Percentiles rank a stretch among this genome's conserved stretches.
These are phyloP conservation scores for carrot (Daucus carota) DNA, from an alignment of 129 eudicot genomes.

Conservation along the genomic window DH1_v3.0 NC_030389.2:35053001-35053500, in stretches of 20 bases:
- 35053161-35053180: conserved; percentile 36
- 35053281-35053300: conserved; percentile 53
- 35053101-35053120: conserved; percentile 40
- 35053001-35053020: conserved; percentile 36
- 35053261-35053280: conserved; percentile 47
- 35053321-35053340: conserved; percentile 45
- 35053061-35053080: conserved; percentile 39
- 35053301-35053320: conserved; percentile 38
- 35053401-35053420: conserved; percentile 25
- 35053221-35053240: conserved; percentile 33
- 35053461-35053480: not conserved
- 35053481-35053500: not conserved
- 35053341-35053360: conserved; percentile 53
- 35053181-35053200: conserved; percentile 46
- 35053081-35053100: conserved; percentile 32
- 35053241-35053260: conserved; percentile 38
- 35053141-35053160: conserved; percentile 42
- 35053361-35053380: conserved; percentile 39
- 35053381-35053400: conserved; percentile 13
- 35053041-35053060: conserved; percentile 44
- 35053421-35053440: not conserved
- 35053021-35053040: conserved; percentile 31
- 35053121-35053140: conserved; percentile 35
- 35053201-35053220: conserved; percentile 40
- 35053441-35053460: not conserved